Evolutionary conservation across 352 stramenopile species (phyloP).

Genomic region (Pythium brassicae): DNA sequence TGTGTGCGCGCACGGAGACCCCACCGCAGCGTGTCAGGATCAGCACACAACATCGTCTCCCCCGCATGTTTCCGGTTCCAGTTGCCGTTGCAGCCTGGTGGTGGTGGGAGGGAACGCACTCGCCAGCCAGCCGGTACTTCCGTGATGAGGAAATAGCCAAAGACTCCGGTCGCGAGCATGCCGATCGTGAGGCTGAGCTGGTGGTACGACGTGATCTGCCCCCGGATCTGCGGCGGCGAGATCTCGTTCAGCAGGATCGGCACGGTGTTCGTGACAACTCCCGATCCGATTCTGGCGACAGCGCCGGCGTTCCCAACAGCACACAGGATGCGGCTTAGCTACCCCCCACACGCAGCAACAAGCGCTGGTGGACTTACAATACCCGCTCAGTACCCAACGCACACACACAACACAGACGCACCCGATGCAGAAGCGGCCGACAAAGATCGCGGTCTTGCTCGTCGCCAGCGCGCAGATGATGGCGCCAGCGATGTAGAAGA

Average conservation of each 20-base stretch:
- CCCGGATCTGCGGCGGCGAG: slow-evolving; percentile 46
- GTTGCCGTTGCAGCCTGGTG: too few relatives aligned
- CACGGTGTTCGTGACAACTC: slow-evolving; percentile 78
- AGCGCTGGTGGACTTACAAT: too few relatives aligned
- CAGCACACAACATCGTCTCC: too few relatives aligned
- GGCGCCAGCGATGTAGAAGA: slow-evolving; percentile 60
- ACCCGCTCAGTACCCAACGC: background rate
- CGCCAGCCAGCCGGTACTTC: slow-evolving; percentile 83
- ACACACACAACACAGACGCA: too few relatives aligned
- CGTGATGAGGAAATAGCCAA: slow-evolving; percentile 74
- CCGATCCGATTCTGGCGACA: slow-evolving; percentile 36
- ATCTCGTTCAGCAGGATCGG: slow-evolving; percentile 85
- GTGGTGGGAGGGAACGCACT: slow-evolving; percentile 16
- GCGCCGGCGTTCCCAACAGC: background rate
- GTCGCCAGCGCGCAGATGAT: slow-evolving; percentile 50
- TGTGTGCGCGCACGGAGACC: too few relatives aligned
- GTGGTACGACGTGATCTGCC: slow-evolving; percentile 84
- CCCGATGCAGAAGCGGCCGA: slow-evolving; percentile 56
- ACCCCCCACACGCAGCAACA: too few relatives aligned
- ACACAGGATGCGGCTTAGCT: too few relatives aligned
- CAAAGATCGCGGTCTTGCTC: slow-evolving; percentile 57
- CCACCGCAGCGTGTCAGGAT: background rate
- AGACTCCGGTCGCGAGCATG: slow-evolving; percentile 70
- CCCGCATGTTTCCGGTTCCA: too few relatives aligned
- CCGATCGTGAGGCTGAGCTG: slow-evolving; percentile 86